Conservation (phyloP, 192 early-diverging fungal genomes). For the Polychytrium aggregatum region DNA sequence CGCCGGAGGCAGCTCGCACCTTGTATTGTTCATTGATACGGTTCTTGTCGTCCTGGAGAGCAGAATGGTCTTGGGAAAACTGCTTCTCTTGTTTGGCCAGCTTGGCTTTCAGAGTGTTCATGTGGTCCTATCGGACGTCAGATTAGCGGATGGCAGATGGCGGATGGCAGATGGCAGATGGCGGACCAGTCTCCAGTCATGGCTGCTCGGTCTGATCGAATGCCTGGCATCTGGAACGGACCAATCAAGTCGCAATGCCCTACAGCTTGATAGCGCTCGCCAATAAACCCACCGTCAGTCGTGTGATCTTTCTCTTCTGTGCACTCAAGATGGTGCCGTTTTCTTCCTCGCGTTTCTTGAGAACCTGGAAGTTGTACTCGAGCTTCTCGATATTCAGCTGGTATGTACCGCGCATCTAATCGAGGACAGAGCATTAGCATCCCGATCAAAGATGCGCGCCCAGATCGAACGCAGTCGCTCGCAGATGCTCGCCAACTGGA, state of each 20-base stretch:
- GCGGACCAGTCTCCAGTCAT: too few relatives aligned
- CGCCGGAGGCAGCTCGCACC: constrained; percentile 3
- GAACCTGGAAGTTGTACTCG: constrained; percentile 51
- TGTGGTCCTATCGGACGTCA: constrained; percentile 27
- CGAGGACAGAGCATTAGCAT: background rate
- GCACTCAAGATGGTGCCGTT: constrained; percentile 45
- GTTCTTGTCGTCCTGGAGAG: constrained; percentile 46
- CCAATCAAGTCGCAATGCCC: too few relatives aligned
- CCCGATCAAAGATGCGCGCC: background rate
- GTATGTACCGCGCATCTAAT: constrained; percentile 44
- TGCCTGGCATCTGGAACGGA: too few relatives aligned
- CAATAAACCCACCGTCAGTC: constrained; percentile 29
- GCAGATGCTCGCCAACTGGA: background rate
- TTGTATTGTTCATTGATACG: constrained; percentile 47
- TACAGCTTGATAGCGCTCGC: too few relatives aligned
- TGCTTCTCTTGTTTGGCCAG: constrained; percentile 38
- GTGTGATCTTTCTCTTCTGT: constrained; percentile 45
- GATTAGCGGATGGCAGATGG: too few relatives aligned
- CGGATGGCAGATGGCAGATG: too few relatives aligned
- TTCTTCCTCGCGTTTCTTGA: constrained; percentile 54
- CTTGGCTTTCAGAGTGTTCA: constrained; percentile 43
- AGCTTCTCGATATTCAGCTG: constrained; percentile 52
- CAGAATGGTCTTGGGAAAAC: constrained; percentile 33
- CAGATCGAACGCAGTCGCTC: background rate
- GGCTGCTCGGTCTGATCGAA: too few relatives aligned